Conservation (phyloP, 2,329 filamentous ascomycete species). For the Cytospora mali region DNA sequence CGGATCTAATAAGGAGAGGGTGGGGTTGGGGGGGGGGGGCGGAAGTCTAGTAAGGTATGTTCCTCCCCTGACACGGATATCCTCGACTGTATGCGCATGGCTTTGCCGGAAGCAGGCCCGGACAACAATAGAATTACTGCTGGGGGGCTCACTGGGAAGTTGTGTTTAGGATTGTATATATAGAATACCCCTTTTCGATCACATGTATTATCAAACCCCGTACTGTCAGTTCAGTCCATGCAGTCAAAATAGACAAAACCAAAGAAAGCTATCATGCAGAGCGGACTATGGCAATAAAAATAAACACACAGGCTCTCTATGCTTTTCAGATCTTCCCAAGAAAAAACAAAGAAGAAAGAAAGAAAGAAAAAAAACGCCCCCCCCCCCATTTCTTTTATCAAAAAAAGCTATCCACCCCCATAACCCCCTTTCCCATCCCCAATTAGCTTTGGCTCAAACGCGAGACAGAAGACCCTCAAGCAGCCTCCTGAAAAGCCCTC, state of each 20-base stretch:
- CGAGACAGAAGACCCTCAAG: conserved; percentile 29
- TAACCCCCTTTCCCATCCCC: too few species aligned
- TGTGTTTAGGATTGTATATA: neutral
- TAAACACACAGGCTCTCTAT: neutral
- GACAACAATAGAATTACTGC: too few species aligned
- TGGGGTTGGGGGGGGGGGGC: neutral
- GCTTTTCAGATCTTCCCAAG: neutral
- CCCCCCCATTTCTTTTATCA: neutral
- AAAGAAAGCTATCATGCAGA: neutral
- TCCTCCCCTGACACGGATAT: too few species aligned
- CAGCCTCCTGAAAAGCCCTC: conserved; percentile 55
- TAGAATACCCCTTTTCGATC: neutral
- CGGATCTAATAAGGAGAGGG: neutral
- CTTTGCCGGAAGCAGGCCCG: too few species aligned
- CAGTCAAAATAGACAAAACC: neutral
- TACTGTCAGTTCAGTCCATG: neutral
- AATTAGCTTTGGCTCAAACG: neutral
- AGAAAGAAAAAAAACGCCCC: conserved; percentile 5
- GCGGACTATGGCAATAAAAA: conserved; percentile 19
- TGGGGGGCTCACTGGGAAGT: neutral
- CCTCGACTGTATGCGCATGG: too few species aligned
- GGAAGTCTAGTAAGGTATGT: neutral
- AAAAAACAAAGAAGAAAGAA: too few species aligned
- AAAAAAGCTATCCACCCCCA: neutral
- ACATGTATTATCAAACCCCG: neutral